phyloP scores from a whole-genome alignment of 2,329 filamentous ascomycete species.

The Fusarium poae region DNA sequence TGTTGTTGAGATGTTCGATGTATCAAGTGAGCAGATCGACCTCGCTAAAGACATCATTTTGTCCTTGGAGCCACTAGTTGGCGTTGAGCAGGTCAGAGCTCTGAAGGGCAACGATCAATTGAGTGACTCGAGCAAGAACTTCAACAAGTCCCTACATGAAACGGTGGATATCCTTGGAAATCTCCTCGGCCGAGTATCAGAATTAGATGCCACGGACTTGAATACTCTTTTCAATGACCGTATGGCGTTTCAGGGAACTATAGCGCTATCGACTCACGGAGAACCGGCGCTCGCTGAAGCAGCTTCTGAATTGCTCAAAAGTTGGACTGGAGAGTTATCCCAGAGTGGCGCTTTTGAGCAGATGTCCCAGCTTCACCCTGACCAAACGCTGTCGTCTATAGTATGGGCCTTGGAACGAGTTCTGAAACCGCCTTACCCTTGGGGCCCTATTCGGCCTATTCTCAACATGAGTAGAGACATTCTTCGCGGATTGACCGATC shows the following conservation, averaged over 20 bases:
- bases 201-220: constrained; percentile 78
- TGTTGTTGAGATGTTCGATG: constrained; percentile 78
- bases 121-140: constrained; percentile 66
- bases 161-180: constrained; percentile 73
- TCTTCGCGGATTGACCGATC: constrained; percentile 68
- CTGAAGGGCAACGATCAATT: constrained; percentile 60
- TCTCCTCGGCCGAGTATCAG: constrained; percentile 82
- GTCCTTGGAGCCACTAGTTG: constrained; percentile 77
- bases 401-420: constrained; percentile 57
- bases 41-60: constrained; percentile 81
- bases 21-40: constrained; percentile 76
- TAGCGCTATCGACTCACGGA: constrained; percentile 84
- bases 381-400: constrained; percentile 59
- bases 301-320: constrained; percentile 85
- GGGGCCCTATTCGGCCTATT: constrained; percentile 69
- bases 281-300: constrained; percentile 84
- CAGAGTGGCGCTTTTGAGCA: constrained; percentile 58
- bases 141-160: constrained; percentile 77
- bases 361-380: constrained; percentile 57
- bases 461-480: constrained; percentile 70
- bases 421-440: constrained; percentile 58
- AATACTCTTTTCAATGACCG: constrained; percentile 76
- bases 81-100: constrained; percentile 79
- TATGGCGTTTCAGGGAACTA: constrained; percentile 77
- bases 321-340: constrained; percentile 75